Evolutionary conservation across 2,329 filamentous ascomycete species (phyloP).

Genomic region (Phaeoacremonium minimum): DNA sequence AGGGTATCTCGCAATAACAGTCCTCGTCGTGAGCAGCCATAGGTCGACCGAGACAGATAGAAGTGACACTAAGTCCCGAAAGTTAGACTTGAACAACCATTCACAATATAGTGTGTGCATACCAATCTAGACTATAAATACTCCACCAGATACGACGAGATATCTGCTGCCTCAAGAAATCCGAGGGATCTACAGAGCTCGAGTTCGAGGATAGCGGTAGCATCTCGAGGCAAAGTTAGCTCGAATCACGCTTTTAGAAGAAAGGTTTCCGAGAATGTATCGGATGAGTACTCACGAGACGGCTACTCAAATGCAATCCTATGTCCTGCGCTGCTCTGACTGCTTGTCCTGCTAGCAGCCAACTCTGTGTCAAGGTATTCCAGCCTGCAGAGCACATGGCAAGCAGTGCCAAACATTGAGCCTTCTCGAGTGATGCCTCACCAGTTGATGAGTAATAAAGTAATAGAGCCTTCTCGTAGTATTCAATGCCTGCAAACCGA

Average conservation of each 20-base stretch:
- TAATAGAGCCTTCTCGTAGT: conserved; percentile 18
- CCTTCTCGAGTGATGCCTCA: conserved; percentile 19
- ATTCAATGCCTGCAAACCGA: conserved; percentile 14
- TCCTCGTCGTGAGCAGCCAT: conserved; percentile 20
- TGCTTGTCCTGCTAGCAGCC: conserved; percentile 19
- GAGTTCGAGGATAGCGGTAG: not conserved
- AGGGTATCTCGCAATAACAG: conserved; percentile 20
- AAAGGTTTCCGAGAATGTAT: too few relatives aligned
- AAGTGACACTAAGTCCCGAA: conserved; percentile 18
- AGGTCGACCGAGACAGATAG: conserved; percentile 21
- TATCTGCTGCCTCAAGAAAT: conserved; percentile 12
- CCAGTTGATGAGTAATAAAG: conserved; percentile 18
- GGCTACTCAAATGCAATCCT: conserved; percentile 17
- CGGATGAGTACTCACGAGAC: conserved; percentile 7
- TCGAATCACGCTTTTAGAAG: too few relatives aligned
- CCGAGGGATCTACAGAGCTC: not conserved
- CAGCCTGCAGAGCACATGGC: conserved; percentile 22
- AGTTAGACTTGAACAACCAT: too few relatives aligned
- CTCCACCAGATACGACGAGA: conserved; percentile 23
- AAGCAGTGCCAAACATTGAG: conserved; percentile 21
- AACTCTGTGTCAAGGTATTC: conserved; percentile 23
- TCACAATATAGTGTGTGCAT: too few relatives aligned
- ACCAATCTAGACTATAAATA: conserved; percentile 21
- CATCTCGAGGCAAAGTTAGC: not conserved
- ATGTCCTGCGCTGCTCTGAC: conserved; percentile 20